Percentiles rank a stretch among this genome's conserved stretches.
Evolutionary conservation across 331 rosid genomes (phyloP).

Genomic region (Malus hybrid): DNA sequence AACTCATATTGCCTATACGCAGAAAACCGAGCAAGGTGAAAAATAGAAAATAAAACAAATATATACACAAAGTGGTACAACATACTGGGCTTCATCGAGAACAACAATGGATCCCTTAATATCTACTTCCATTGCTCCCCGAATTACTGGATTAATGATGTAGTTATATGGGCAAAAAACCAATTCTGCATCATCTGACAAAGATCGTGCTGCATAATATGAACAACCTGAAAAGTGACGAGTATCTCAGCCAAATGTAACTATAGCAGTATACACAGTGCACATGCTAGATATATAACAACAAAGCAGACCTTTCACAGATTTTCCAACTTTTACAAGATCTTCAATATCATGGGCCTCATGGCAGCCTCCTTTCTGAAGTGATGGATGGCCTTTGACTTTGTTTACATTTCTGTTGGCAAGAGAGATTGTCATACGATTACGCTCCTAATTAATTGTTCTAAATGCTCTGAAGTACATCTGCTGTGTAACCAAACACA

Average conservation of each 20-base stretch:
- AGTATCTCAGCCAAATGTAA: not conserved
- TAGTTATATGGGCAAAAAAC: constrained; percentile 93
- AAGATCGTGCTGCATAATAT: constrained; percentile 85
- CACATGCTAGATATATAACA: not conserved
- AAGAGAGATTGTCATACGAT: constrained; percentile 7
- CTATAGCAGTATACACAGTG: not conserved
- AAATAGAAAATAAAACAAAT: not conserved
- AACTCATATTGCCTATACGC: not conserved
- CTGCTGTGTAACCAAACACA: not conserved
- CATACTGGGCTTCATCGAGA: constrained; percentile 97
- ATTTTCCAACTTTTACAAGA: constrained; percentile 74
- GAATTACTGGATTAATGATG: constrained; percentile 82
- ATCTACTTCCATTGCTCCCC: constrained; percentile 92
- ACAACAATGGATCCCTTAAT: constrained; percentile 77
- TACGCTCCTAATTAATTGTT: not conserved
- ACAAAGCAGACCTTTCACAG: constrained; percentile 55
- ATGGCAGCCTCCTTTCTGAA: constrained; percentile 88
- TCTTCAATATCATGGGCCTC: constrained; percentile 93
- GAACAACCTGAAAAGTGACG: constrained; percentile 57
- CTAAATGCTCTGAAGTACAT: not conserved
- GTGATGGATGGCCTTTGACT: constrained; percentile 74
- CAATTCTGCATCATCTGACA: constrained; percentile 79
- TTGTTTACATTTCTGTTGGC: constrained; percentile 56
- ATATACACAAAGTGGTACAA: constrained; percentile 1
- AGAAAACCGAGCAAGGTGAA: constrained; percentile 5